phyloP scores from a whole-genome alignment of 1,139 yeast species.

The Casaregolazyma lundiana region DNA sequence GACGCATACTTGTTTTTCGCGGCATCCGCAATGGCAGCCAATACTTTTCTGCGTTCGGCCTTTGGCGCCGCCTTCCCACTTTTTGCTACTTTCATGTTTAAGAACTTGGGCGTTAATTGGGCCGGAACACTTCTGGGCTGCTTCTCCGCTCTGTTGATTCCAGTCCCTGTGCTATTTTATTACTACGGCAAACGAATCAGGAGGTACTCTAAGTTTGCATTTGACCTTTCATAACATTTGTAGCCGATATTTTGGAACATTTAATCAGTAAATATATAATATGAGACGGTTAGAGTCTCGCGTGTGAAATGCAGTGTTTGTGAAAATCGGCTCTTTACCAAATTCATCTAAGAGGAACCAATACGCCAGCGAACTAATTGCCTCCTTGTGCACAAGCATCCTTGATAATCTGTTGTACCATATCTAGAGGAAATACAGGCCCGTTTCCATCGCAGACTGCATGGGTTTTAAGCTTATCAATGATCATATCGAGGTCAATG shows the following conservation, averaged over 20 bases:
- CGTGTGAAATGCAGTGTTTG: not conserved
- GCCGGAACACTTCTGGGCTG: constrained; percentile 76
- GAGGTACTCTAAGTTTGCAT: constrained; percentile 59
- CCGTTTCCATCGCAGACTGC: constrained; percentile 82
- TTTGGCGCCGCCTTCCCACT: constrained; percentile 78
- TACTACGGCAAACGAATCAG: constrained; percentile 54
- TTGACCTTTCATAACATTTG: constrained; percentile 30
- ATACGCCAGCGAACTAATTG: not conserved
- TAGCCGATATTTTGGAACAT: not conserved
- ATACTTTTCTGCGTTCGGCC: constrained; percentile 74
- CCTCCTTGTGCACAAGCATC: not conserved
- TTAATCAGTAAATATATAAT: not conserved
- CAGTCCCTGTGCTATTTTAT: constrained; percentile 72
- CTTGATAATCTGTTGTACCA: constrained; percentile 22
- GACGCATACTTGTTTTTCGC: constrained; percentile 77
- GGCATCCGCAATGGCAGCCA: constrained; percentile 86
- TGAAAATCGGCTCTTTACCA: not conserved
- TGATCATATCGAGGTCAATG: constrained; percentile 54
- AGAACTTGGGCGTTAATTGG: constrained; percentile 71
- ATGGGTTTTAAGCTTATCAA: constrained; percentile 55
- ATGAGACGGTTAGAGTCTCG: not conserved
- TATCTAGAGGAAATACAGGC: constrained; percentile 54
- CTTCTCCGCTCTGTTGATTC: constrained; percentile 55
- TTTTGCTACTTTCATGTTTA: constrained; percentile 71
- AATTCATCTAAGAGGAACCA: no score